A percentile compares a stretch with the other conserved stretches of the same genome.
phyloP scores from a whole-genome alignment of 495 filamentous ascomycete genomes.

The Trichoderma erinaceum region DNA sequence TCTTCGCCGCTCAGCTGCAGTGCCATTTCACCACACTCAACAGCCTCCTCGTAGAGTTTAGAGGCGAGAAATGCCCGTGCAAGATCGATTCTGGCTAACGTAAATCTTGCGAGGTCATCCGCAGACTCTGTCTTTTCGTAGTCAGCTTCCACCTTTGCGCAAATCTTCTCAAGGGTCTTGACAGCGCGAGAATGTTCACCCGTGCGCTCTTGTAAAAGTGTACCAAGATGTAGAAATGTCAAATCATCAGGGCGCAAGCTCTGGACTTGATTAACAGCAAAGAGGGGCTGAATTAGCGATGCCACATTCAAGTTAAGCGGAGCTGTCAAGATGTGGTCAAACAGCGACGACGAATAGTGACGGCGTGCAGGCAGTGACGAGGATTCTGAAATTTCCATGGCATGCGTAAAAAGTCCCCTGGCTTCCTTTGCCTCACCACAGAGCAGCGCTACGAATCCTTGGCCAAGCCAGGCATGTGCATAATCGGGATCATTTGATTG shows the following conservation, averaged over 20 bases:
- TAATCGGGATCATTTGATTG: constrained; percentile 94
- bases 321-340: constrained; percentile 64
- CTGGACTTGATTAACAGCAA: constrained; percentile 77
- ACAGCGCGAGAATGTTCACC: constrained; percentile 61
- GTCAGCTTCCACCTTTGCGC: constrained; percentile 61
- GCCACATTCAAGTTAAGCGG: constrained; percentile 53
- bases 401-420: constrained; percentile 82
- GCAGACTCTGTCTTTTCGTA: constrained; percentile 79
- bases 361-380: constrained; percentile 63
- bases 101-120: constrained; percentile 63
- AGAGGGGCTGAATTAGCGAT: constrained; percentile 60
- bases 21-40: constrained; percentile 65
- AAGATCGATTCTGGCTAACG: constrained; percentile 81
- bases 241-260: constrained; percentile 60
- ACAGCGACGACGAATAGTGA: constrained; percentile 69
- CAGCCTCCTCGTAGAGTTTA: constrained; percentile 55
- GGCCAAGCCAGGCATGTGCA: constrained; percentile 86
- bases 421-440: constrained; percentile 71
- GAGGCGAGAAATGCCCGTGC: constrained; percentile 69
- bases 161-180: constrained; percentile 56
- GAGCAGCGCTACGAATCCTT: constrained; percentile 74
- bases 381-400: constrained; percentile 82
- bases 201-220: constrained; percentile 74
- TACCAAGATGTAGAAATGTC: constrained; percentile 67
- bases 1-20: constrained; percentile 64